Conservation (phyloP, 1,284 basidiomycete genomes). For the Salmacisia buchloeana region DNA sequence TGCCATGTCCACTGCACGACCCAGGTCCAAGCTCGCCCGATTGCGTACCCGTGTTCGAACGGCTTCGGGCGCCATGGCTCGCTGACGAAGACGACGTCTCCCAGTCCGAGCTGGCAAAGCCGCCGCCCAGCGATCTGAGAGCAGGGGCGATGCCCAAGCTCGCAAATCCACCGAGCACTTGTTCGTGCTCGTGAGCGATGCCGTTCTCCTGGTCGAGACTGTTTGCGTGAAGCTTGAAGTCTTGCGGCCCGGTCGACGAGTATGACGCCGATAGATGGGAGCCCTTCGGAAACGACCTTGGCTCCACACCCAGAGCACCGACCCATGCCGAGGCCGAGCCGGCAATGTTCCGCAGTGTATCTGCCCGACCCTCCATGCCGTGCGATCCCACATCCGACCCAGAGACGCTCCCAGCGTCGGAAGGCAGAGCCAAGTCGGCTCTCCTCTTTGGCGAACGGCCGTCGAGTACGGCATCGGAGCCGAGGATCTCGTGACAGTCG, state of each 20-base stretch:
- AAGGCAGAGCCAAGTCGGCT: constrained; percentile 9
- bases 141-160: constrained; percentile 13
- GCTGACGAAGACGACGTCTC: background rate
- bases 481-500: constrained; percentile 34
- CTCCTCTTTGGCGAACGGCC: constrained; percentile 12
- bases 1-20: background rate
- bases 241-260: too few relatives aligned
- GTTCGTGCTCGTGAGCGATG: constrained; percentile 7
- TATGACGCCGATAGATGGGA: background rate
- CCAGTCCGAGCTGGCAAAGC: too few relatives aligned
- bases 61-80: background rate
- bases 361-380: too few relatives aligned
- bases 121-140: too few relatives aligned
- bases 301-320: too few relatives aligned
- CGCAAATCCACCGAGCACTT: constrained; percentile 22
- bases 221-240: too few relatives aligned
- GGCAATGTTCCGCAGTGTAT: too few relatives aligned
- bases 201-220: too few relatives aligned
- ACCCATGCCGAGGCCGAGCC: too few relatives aligned
- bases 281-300: too few relatives aligned
- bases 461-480: constrained; percentile 23
- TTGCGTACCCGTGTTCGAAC: constrained; percentile 1
- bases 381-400: too few relatives aligned
- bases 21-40: constrained; percentile 11
- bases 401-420: background rate